phyloP scores from a whole-genome alignment of 768 basidiomycete genomes.

The Coprinopsis marcescibilis region DNA sequence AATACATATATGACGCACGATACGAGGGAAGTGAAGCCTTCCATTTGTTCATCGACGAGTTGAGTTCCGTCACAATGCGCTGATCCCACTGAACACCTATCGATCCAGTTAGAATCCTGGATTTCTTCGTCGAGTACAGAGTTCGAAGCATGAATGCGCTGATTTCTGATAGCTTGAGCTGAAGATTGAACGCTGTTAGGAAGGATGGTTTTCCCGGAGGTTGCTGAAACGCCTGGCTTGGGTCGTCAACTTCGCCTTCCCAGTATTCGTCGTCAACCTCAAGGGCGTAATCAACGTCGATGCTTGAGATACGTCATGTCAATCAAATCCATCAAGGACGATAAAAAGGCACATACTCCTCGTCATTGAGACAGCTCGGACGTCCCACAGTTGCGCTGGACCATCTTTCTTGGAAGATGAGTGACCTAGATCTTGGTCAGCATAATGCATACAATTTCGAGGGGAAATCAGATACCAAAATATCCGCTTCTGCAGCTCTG shows the following conservation, averaged over 20 bases:
- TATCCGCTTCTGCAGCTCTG: slow-evolving; percentile 43
- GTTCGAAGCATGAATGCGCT: slow-evolving; percentile 56
- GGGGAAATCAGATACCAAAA: slow-evolving; percentile 40
- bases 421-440: slow-evolving; percentile 18
- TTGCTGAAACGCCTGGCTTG: slow-evolving; percentile 50
- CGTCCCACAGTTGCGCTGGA: slow-evolving; percentile 53
- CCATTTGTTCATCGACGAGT: slow-evolving; percentile 59
- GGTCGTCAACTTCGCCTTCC: slow-evolving; percentile 34
- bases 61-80: slow-evolving; percentile 51
- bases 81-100: slow-evolving; percentile 43
- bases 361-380: slow-evolving; percentile 61
- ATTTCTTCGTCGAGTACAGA: slow-evolving; percentile 39
- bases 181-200: slow-evolving; percentile 46
- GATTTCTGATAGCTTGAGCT: slow-evolving; percentile 55
- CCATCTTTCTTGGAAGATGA: slow-evolving; percentile 27
- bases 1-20: slow-evolving; percentile 31
- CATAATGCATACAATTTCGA: not conserved
- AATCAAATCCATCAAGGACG: not conserved
- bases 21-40: slow-evolving; percentile 54
- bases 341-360: slow-evolving; percentile 47
- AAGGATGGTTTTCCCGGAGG: slow-evolving; percentile 53
- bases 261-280: slow-evolving; percentile 50
- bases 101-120: slow-evolving; percentile 28
- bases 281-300: slow-evolving; percentile 54
- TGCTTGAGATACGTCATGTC: not conserved